Evolutionary conservation across 805 yeast genomes (phyloP), one percentile per base, ranked within the genome.

Genomic region (Wickerhamia fluorescens): DNA sequence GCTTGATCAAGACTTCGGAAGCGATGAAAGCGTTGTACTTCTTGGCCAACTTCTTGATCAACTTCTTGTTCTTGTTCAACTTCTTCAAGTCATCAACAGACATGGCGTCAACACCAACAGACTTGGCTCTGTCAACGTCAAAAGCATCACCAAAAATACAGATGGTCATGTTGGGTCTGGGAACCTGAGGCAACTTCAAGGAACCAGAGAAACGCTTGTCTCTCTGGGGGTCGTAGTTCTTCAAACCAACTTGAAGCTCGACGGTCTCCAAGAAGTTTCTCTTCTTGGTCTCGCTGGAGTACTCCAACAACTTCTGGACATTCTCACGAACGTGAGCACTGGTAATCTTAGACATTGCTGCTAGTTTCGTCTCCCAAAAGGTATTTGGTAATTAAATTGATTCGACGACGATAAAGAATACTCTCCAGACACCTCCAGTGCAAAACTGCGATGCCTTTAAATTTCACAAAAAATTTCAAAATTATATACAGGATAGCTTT

Each of bases 191-290:
- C 58, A 92, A 78, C 75, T 80, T 92, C 74, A 92, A 80, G 64
- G 97, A 63, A 75, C 99, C 99, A 67, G 97, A 89, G 96, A 92
- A 92, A 87, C 99, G 97, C 88, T 92, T 92, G 75, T 92, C 99
- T 85, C 98, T 88, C 78, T 92, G 98, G 66, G 99, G 97, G 70
- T 92, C 99, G 74, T 92, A 92, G 95, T 92, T 92, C 88, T 92
- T 92, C 58, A 92, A 80, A 71, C 98, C 98, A 63, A 92, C 95
- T 77, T 92, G 98, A 66, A 92, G 78, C 77, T 92, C 99, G 60
- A 92, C 88, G 70, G 99, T 89, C 82, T 92, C 99, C 73, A 89
- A 83, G 77, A 92, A 92, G 95, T 92, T 92, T 82, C 99, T 88
- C 96, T 92, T 89, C 85, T 92, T 92, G 74, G 89, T 81, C 71